Evolutionary conservation across 2,329 filamentous ascomycete species (phyloP), one percentile per base, ranked within the genome.

Genomic region (Paecilomyces fulvus): DNA sequence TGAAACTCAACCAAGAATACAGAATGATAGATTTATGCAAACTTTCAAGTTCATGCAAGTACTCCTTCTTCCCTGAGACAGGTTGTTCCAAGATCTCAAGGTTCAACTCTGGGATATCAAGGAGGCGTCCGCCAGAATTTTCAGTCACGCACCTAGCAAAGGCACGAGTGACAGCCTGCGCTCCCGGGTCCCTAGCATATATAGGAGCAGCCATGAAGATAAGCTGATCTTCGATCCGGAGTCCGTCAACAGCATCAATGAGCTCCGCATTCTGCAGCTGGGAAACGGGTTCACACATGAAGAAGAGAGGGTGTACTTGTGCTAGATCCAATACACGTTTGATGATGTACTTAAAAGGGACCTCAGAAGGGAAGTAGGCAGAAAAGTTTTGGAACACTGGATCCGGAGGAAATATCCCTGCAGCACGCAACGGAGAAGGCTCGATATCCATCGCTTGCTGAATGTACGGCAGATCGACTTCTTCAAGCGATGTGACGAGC

Each of bases 1-100:
- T 86, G 72, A 92, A 97, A 64, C 89, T 92, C 14, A 99, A 79
- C 94, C 94, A 99, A 1, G 95, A 80, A 68, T 97, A 99, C 51
- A 92, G 76, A 49, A 92, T 90, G 37, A 99, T 77, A 28, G 84
- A 79, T 65, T 89, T 89, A 75, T 99, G 94, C 14, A 99, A 79
- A 2, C 76, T 71, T 70, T 99, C 94, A 20, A 97, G 77, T 8
- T 78, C 73, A 55, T 77, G 76, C 10, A 99, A 78, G 62, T 90
- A 89, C 0, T 76, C 70, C 54, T 80, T 74, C 12, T 72, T 69
- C 0, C 69, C 69, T 0, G 73, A 74, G 1, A 78, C 69, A 0
- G 74, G 65, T 25, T 75, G 58, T 59, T 96, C 89, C 2, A 97
- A 79, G 2, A 87, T 70, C 60, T 92, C 87, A 1, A 99, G 76